A percentile compares a stretch with the other conserved stretches of the same genome.
These are phyloP conservation scores for Sporopachydermia quercuum DNA, from an alignment of 805 yeast species.

Conservation along the genomic window DNA sequence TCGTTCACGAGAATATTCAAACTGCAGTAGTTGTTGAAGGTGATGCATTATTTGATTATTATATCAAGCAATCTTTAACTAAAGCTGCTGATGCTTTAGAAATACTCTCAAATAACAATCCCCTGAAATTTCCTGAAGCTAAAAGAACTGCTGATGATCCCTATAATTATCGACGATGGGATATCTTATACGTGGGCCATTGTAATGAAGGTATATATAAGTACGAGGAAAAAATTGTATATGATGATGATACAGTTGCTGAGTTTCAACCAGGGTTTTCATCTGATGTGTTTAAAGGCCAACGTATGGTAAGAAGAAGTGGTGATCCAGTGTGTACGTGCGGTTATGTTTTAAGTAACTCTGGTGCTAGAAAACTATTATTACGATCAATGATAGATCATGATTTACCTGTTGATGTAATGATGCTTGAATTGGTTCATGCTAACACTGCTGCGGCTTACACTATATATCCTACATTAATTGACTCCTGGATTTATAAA, in stretches of 20 bases:
- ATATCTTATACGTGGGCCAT: not conserved
- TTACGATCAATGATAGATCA: not conserved
- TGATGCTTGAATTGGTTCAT: not conserved
- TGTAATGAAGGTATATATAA: not conserved
- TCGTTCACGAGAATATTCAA: not conserved
- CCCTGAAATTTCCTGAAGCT: not conserved
- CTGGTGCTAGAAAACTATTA: not conserved
- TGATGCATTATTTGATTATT: not conserved
- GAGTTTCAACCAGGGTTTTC: not conserved
- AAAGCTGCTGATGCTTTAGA: not conserved
- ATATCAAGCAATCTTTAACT: not conserved
- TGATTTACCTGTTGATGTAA: not conserved
- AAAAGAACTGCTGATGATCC: not conserved
- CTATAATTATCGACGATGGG: not conserved
- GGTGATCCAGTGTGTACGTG: not conserved
- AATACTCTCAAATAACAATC: not conserved
- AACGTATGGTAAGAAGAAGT: not conserved
- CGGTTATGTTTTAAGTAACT: not conserved
- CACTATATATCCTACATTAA: slow-evolving; percentile 1
- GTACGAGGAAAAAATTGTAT: not conserved
- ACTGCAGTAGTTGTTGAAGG: not conserved
- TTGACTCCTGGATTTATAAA: not conserved
- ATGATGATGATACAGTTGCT: not conserved
- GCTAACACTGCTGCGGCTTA: not conserved
- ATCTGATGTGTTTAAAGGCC: not conserved